Evolutionary conservation across 176 grass and related monocot genomes (phyloP).

Genomic region (Zoysia japonica): DNA sequence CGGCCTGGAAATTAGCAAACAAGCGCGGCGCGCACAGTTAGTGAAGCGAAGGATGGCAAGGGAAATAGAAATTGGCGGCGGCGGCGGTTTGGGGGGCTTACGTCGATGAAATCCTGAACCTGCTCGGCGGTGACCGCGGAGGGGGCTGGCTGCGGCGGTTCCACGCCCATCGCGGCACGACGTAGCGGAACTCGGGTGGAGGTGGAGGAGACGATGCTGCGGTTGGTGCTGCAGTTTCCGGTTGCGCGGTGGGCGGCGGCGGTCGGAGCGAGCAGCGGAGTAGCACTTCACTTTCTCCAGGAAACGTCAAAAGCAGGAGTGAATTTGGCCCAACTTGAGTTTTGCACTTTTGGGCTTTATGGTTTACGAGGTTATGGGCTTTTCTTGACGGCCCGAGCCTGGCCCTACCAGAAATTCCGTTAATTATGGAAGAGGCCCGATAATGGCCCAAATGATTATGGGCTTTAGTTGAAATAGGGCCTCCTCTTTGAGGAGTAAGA

Average conservation of each 20-base stretch:
- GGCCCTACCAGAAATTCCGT: too few species aligned
- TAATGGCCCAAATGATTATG: not conserved
- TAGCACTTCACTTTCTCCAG: not conserved
- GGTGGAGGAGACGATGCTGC: not conserved
- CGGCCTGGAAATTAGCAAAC: constrained; percentile 48
- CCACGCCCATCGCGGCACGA: constrained; percentile 37
- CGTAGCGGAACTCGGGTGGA: not conserved
- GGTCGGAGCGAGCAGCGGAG: not conserved
- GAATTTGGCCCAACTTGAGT: not conserved
- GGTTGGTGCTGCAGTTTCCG: constrained; percentile 3
- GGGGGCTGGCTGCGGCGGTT: constrained; percentile 34
- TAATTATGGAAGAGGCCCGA: too few species aligned
- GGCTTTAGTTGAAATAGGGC: not conserved
- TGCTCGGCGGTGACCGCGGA: constrained; percentile 35
- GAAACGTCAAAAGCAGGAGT: too few species aligned
- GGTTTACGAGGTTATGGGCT: not conserved
- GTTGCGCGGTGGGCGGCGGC: constrained; percentile 8
- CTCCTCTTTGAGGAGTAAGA: too few species aligned
- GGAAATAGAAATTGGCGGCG: not conserved
- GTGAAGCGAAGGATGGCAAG: not conserved
- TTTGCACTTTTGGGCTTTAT: not conserved
- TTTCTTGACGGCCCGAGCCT: too few species aligned
- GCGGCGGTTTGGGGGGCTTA: constrained; percentile 25
- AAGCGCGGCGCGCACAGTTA: not conserved
- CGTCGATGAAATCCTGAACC: constrained; percentile 55